A percentile compares a stretch with the other conserved stretches of the same genome.
Evolutionary conservation across 257 asterid species (phyloP).

Genomic region (Penstemon newberryi): DNA sequence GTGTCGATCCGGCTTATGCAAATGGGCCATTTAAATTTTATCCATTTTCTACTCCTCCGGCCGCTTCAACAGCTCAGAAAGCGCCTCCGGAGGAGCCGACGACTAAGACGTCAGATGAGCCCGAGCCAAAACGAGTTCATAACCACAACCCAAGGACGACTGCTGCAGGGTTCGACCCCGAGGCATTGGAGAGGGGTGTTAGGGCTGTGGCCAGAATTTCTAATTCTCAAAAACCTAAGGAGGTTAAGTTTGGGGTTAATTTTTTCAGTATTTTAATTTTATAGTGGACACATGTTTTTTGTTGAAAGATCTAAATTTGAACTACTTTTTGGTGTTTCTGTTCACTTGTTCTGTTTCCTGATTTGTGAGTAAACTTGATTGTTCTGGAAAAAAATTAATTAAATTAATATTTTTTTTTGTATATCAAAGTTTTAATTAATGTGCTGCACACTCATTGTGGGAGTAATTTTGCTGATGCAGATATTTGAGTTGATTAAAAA

Average conservation of each 20-base stretch:
- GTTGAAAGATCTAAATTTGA: conserved; percentile 9
- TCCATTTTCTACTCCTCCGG: conserved; percentile 46
- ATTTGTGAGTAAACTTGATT: background rate
- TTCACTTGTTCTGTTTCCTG: background rate
- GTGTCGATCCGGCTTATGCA: conserved; percentile 50
- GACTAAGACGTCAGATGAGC: conserved; percentile 37
- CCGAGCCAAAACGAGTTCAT: conserved; percentile 51
- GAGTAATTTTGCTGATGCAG: background rate
- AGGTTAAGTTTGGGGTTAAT: conserved; percentile 42
- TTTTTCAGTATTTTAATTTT: background rate
- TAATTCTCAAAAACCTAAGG: conserved; percentile 51
- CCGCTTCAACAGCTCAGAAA: conserved; percentile 37
- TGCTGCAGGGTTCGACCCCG: conserved; percentile 87
- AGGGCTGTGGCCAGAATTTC: conserved; percentile 50
- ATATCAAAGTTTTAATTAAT: background rate
- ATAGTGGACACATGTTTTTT: background rate
- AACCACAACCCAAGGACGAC: conserved; percentile 80
- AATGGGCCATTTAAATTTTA: conserved; percentile 57
- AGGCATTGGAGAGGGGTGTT: conserved; percentile 79
- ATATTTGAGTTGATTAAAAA: too few relatives aligned
- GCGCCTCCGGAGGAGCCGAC: conserved; percentile 35
- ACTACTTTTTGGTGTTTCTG: background rate
- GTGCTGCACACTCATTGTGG: conserved; percentile 15
- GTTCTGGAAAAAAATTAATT: background rate
- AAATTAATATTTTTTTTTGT: background rate